Evolutionary conservation across 495 filamentous ascomycete genomes (phyloP).

Genomic region (Neurospora africana): DNA sequence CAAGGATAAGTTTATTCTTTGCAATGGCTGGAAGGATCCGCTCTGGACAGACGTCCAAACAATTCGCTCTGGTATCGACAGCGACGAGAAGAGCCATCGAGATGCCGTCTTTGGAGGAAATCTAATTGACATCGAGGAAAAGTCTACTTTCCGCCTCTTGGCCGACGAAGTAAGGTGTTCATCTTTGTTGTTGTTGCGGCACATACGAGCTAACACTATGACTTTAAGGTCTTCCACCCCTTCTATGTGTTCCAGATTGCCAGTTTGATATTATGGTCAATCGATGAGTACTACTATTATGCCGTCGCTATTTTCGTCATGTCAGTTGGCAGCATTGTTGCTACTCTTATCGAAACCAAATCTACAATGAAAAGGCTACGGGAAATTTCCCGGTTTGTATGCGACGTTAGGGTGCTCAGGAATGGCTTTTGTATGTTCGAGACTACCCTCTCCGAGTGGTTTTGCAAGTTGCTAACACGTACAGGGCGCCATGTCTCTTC

Average conservation of each 20-base stretch:
- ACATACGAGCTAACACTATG: conserved; percentile 3
- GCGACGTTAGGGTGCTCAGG: conserved; percentile 83
- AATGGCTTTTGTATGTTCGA: conserved; percentile 81
- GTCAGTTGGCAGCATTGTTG: conserved; percentile 80
- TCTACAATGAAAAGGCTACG: conserved; percentile 86
- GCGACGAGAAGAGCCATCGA: conserved; percentile 75
- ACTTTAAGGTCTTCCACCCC: conserved; percentile 71
- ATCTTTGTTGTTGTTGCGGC: neutral
- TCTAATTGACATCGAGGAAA: conserved; percentile 82
- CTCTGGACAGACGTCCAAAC: conserved; percentile 67
- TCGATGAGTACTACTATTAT: conserved; percentile 97
- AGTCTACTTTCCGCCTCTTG: conserved; percentile 69
- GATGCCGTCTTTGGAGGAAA: conserved; percentile 84
- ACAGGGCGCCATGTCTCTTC: conserved; percentile 79
- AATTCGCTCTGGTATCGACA: conserved; percentile 76
- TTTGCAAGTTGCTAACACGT: conserved; percentile 14
- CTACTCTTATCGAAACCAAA: conserved; percentile 82
- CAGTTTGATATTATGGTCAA: conserved; percentile 86
- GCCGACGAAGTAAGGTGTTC: conserved; percentile 64
- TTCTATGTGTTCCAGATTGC: conserved; percentile 98
- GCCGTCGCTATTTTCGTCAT: conserved; percentile 93
- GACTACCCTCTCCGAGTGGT: neutral
- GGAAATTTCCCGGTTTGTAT: conserved; percentile 90
- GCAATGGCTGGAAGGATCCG: conserved; percentile 88
- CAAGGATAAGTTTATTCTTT: conserved; percentile 76